Conservation (phyloP, 2,329 filamentous ascomycete species). For the Fusarium azukiicola region DNA sequence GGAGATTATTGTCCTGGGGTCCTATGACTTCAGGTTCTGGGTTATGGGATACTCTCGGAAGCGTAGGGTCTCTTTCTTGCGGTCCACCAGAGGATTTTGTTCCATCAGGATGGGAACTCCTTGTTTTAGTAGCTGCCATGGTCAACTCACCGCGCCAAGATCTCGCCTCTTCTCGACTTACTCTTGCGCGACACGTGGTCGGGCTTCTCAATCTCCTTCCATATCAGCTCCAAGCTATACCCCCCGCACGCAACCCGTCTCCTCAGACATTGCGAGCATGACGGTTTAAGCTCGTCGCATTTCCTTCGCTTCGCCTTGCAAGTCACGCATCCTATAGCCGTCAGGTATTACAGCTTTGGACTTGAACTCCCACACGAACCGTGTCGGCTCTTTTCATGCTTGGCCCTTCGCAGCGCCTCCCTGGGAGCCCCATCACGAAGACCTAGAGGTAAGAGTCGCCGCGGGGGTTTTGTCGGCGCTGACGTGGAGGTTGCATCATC, state of each 20-base stretch:
- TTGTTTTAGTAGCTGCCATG: neutral
- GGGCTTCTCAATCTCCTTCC: constrained; percentile 34
- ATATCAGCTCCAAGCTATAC: constrained; percentile 31
- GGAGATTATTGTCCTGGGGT: neutral
- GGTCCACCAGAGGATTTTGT: neutral
- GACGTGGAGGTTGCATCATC: constrained; percentile 16
- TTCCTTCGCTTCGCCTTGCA: constrained; percentile 40
- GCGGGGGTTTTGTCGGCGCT: constrained; percentile 2
- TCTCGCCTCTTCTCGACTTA: neutral
- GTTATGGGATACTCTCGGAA: neutral
- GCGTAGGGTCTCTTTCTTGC: neutral
- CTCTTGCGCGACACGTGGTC: neutral
- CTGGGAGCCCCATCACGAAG: neutral
- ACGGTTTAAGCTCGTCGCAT: constrained; percentile 39
- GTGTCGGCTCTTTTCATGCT: constrained; percentile 35
- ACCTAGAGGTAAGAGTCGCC: neutral
- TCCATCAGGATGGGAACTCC: neutral
- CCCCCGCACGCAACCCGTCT: constrained; percentile 32
- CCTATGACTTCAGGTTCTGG: neutral
- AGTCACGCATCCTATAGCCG: constrained; percentile 31
- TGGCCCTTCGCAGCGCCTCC: neutral
- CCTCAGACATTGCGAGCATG: constrained; percentile 32
- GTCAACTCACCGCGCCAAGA: neutral
- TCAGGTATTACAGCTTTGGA: neutral
- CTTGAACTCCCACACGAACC: constrained; percentile 19